Evolutionary conservation across 306 rosid genomes (phyloP).

Genomic region (Citrullus colocynthis): DNA sequence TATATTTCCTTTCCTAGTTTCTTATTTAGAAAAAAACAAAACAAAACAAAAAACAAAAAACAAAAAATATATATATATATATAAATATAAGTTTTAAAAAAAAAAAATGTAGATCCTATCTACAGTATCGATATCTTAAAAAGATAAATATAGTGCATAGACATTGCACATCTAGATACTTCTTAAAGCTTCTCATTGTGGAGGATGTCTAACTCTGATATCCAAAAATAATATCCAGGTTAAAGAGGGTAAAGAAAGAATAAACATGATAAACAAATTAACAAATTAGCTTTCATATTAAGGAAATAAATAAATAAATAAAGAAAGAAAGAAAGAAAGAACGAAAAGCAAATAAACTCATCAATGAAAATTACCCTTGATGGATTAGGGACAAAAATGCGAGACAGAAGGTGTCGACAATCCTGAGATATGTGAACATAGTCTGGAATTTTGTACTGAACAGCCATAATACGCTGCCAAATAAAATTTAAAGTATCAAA

Average conservation of each 20-base stretch:
- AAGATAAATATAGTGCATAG: neutral
- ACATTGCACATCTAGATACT: neutral
- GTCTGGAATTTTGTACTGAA: constrained; percentile 56
- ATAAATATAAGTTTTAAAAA: no score
- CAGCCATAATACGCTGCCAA: constrained; percentile 45
- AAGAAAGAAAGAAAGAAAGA: neutral
- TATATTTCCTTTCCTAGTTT: no score
- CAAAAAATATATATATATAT: no score
- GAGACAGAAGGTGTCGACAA: constrained; percentile 52
- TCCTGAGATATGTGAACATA: constrained; percentile 64
- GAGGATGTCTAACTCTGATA: neutral
- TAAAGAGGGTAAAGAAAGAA: neutral
- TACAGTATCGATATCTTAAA: neutral
- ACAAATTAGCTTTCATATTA: neutral
- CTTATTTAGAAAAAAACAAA: no score
- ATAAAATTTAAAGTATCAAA: neutral
- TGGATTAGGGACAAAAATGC: constrained; percentile 49
- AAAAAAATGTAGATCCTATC: neutral
- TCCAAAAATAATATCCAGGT: neutral
- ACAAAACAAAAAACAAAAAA: no score
- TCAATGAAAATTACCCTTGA: constrained; percentile 29
- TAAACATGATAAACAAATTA: neutral
- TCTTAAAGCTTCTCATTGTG: neutral
- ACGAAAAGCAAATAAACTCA: neutral
- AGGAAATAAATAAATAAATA: neutral